Evolutionary conservation across 495 filamentous ascomycete genomes (phyloP).

Genomic region (Neurospora sp.): DNA sequence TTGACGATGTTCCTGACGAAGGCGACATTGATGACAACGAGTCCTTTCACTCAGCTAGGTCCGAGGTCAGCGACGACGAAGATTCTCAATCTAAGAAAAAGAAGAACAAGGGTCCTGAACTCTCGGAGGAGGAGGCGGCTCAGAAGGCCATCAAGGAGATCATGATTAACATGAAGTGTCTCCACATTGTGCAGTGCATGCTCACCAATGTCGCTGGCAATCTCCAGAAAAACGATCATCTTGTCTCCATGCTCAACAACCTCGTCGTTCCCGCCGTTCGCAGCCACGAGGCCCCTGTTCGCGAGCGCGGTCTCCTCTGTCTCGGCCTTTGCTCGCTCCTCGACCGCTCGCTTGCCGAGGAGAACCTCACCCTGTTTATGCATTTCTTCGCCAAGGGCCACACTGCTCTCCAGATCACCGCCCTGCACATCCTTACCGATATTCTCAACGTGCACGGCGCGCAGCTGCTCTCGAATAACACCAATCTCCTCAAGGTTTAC

Average conservation of each 20-base stretch:
- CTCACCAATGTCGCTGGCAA: constrained; percentile 78
- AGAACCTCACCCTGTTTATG: constrained; percentile 88
- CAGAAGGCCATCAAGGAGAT: constrained; percentile 79
- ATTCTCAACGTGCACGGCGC: constrained; percentile 81
- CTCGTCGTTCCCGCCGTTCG: constrained; percentile 90
- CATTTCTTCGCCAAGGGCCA: constrained; percentile 94
- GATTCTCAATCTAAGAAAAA: constrained; percentile 42
- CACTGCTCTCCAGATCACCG: constrained; percentile 75
- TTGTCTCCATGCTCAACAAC: constrained; percentile 94
- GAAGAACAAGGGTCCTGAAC: constrained; percentile 37
- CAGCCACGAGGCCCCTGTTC: constrained; percentile 83
- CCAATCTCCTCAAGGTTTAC: constrained; percentile 64
- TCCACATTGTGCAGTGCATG: constrained; percentile 97
- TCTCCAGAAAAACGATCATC: constrained; percentile 72
- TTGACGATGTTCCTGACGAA: constrained; percentile 36
- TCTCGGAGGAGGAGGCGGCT: constrained; percentile 64
- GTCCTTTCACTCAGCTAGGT: constrained; percentile 83
- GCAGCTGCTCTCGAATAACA: constrained; percentile 50
- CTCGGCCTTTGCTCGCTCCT: constrained; percentile 85
- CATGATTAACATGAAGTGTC: constrained; percentile 94
- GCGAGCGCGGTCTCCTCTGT: constrained; percentile 81
- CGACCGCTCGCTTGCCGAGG: constrained; percentile 80
- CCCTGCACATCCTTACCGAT: constrained; percentile 86
- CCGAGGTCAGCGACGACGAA: constrained; percentile 60
- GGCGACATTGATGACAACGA: constrained; percentile 59